Evolutionary conservation across 2,329 filamentous ascomycete species (phyloP).

Genomic region (Fusarium xyrophilum): DNA sequence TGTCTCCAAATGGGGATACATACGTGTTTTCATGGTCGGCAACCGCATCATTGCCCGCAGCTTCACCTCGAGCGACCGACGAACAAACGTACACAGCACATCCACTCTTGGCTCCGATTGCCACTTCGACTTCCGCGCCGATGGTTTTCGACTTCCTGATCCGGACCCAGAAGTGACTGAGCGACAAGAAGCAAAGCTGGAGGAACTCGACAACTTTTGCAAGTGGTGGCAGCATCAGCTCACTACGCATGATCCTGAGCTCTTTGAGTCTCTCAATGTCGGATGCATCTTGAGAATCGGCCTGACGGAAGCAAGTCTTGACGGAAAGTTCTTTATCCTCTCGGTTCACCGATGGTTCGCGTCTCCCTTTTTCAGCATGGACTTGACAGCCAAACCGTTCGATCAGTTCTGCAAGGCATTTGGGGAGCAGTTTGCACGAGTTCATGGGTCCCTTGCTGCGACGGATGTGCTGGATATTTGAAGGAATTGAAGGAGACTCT

Average conservation of each 20-base stretch:
- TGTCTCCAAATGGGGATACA: not conserved
- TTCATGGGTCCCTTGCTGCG: not conserved
- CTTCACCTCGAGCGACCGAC: not conserved
- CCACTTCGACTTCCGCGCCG: not conserved
- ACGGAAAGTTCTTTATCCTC: not conserved
- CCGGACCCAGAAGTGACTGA: not conserved
- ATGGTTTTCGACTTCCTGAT: not conserved
- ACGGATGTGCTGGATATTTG: not conserved
- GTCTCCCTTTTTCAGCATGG: not conserved
- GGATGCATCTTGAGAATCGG: not conserved
- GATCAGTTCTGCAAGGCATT: not conserved
- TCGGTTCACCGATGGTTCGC: not conserved
- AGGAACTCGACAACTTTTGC: not conserved
- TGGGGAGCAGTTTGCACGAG: not conserved
- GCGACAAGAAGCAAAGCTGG: not conserved
- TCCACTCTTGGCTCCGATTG: not conserved
- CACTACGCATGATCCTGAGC: not conserved
- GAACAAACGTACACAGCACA: not conserved
- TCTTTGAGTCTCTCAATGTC: not conserved
- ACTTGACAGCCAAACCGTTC: not conserved
- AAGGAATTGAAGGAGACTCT: not conserved
- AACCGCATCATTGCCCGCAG: not conserved
- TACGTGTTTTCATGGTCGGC: not conserved
- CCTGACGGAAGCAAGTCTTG: not conserved
- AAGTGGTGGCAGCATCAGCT: not conserved